Evolutionary conservation across 331 rosid species (phyloP), one percentile per base, ranked within the genome.

Genomic region (Rhamnella rubrinervis): DNA sequence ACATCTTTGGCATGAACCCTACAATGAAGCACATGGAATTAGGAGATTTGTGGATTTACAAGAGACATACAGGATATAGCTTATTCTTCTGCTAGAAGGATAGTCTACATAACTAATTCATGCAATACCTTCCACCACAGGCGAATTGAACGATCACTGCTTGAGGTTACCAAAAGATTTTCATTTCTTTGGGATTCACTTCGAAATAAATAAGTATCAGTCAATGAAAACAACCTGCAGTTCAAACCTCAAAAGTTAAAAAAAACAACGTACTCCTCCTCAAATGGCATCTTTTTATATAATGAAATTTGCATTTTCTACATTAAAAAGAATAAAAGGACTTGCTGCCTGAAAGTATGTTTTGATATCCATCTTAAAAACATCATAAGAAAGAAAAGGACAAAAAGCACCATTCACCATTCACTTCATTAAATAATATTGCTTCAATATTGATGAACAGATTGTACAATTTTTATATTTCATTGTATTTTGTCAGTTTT

Each of bases 41-140:
- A 70, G 55, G 20, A 61, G 25, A 35, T 15, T 50, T 51, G 3
- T 19, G 25, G 59, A 59, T 46, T 35, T 31, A 59, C 53, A 39
- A 46, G 44, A 60, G 70, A 53, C 7, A 7, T 9, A 67, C 49
- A 68, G 66, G 13, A 44, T 44, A 44, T 12, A 4, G 16, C 15
- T 14, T 44, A 9, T 59, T 25, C 37, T 10, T 39, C 28, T n/a
- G 26, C 49, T 17, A 11, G 19, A 28, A 38, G 59, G 49, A 37
- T 39, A 23, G 37, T 51, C 61, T 64, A 67, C 8, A 70, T 47
- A n/a, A n/a, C 60, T 40, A 59, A 49, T 19, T 53, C 65, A 77
- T 37, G 64, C 3, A 55, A 31, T 86, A 93, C 97, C 98, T 86
- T 90, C 92, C 85, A 68, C 96, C 97, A 93, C 31, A 93, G 59